Percentiles rank a stretch among this genome's conserved stretches.
Evolutionary conservation across 108 stramenopile genomes (phyloP).

Genomic region (Aurantiochytrium sp.): DNA sequence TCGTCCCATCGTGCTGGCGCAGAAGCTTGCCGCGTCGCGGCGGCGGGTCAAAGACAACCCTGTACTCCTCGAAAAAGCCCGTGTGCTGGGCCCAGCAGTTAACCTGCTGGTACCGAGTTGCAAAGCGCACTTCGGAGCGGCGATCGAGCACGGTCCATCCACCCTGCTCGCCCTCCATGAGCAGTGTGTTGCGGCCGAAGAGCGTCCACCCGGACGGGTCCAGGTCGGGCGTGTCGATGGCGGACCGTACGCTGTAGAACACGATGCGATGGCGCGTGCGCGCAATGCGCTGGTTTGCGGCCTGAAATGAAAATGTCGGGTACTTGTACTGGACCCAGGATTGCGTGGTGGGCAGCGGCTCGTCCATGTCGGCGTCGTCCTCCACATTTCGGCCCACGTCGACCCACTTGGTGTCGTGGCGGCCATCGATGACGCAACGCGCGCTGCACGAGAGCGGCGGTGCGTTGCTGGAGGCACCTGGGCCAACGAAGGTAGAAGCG

Average conservation of each 20-base stretch:
- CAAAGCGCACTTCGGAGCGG: not conserved
- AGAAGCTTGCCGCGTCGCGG: not conserved
- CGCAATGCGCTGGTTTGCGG: not conserved
- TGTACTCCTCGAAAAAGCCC: slow-evolving; percentile 6
- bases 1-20: not conserved
- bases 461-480: not conserved
- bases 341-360: not conserved
- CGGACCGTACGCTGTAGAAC: not conserved
- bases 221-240: not conserved
- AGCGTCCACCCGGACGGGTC: slow-evolving; percentile 23
- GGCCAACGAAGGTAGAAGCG: not conserved
- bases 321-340: slow-evolving; percentile 1
- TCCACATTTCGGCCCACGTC: not conserved
- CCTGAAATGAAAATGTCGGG: not conserved
- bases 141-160: slow-evolving; percentile 20
- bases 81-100: slow-evolving; percentile 3
- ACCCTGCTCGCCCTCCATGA: not conserved
- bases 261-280: not conserved
- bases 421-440: not conserved
- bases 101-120: not conserved
- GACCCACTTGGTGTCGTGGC: slow-evolving; percentile 12
- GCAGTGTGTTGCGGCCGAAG: not conserved
- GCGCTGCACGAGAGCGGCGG: not conserved
- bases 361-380: not conserved
- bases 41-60: not conserved